Base-by-base conservation (phyloP, 768 basidiomycete species). In the Tephrocybe rancida region DNA sequence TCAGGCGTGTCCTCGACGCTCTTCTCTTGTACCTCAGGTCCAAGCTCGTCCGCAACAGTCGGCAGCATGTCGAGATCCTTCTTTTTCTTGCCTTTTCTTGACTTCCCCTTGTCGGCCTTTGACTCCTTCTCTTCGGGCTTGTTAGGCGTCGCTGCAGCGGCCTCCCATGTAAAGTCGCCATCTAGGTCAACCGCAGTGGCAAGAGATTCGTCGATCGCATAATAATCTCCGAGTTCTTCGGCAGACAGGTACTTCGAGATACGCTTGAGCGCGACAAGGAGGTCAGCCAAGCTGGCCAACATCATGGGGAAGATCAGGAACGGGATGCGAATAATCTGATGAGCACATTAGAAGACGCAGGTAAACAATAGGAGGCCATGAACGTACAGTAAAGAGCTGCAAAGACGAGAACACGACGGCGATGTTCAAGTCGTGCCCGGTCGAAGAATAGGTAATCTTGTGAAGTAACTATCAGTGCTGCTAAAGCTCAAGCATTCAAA, bases 371-470 rank as follows among this genome's bases (percentile, higher is more conserved):
- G 19, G 27, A 22, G 5, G 19, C 8, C 7, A 16, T n/a, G n/a
- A 16, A 63, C 74, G 24, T 32, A 82, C 81, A 54, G 84, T 84
- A 70, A 86, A 84, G 25, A 83, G 68, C 54, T 85, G 83, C 19
- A 87, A 65, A 5, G 80, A 78, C 4, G 75, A 70, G 64, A 87
- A 86, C 45, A 87, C 80, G 48, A 74, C 69, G 0, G 84, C 79
- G 2, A 83, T 66, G 54, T 80, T 75, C 26, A 87, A 73, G 6
- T 69, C 61, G 52, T 86, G 83, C 8, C 82, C 82, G 26, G 70
- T 80, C 16, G 87, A 65, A 1, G 77, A 74, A 60, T 88, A 89
- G 0, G 85, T 85, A 56, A 89, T 81, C 81, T 87, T 64, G 26
- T 1, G 38, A 14, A 16, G 32, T 7, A 5, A 14, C 10, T 11